Conservation (phyloP, 2,329 filamentous ascomycete genomes). For the Fusarium sp. region DNA sequence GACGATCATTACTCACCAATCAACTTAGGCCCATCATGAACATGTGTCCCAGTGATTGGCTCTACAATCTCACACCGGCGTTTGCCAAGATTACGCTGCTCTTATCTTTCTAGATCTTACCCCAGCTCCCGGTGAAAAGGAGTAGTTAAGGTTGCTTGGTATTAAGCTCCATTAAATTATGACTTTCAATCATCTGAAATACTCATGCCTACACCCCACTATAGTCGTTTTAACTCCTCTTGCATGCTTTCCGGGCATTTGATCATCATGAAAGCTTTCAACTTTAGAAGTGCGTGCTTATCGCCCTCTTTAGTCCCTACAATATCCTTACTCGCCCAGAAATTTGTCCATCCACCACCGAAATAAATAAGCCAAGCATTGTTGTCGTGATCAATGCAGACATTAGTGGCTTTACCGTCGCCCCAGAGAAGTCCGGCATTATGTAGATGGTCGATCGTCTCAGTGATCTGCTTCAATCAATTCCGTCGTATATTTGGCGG, state of each 20-base stretch:
- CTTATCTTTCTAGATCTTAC: not conserved
- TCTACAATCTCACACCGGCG: slow-evolving; percentile 1
- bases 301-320: not conserved
- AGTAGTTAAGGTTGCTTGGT: not conserved
- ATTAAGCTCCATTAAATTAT: no score
- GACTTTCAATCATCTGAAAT: not conserved
- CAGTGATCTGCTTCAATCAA: not conserved
- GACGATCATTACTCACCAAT: not conserved
- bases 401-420: not conserved
- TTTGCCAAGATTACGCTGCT: not conserved
- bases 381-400: not conserved
- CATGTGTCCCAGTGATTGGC: slow-evolving; percentile 2
- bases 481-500: not conserved
- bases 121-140: not conserved
- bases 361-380: slow-evolving; percentile 14
- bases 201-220: no score
- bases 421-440: not conserved
- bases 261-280: not conserved
- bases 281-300: not conserved
- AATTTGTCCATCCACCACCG: not conserved
- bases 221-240: not conserved
- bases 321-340: not conserved
- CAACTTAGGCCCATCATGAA: not conserved
- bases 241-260: not conserved
- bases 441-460: not conserved